Evolutionary conservation across 1,284 basidiomycete species (phyloP), one percentile per base, ranked within the genome.

Genomic region (Agroathelia rolfsii): DNA sequence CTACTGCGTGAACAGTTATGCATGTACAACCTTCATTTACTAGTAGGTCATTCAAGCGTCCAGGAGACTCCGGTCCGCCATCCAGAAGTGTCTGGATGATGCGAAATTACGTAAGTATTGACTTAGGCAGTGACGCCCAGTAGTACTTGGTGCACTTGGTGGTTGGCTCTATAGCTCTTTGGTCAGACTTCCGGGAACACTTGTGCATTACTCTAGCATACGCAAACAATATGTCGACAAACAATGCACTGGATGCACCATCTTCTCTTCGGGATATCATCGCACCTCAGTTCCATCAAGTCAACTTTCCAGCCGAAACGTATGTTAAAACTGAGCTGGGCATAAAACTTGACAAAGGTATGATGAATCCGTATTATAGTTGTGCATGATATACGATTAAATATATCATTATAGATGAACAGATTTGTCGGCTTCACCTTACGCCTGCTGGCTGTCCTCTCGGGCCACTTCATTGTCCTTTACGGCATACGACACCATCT

Each of bases 321-420:
- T 88, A 77, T 53, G 69, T 94, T 46, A 97, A 97, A 58, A 64
- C 69, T 29, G 80, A 92, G 32, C 72, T 92, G 20, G 74, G 76
- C 12, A 59, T 96, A 52, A 94, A 93, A 57, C 78, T 98, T 30
- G 94, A 97, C 62, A 84, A 87, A 65, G 90, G 90, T 81, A 39
- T 40, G 59, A 59, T 39, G n/a, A n/a, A n/a, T n/a, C n/a, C n/a
- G 1, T 19, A 16, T 27, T 30, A 36, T 8, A 35, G n/a, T 24
- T 15, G 35, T 24, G 14, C 31, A 25, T 40, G 43, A 21, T 34
- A 27, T 13, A 32, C 39, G 23, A 39, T 28, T 14, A 24, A 25
- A 35, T 36, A 30, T 30, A 30, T n/a, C 25, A 27, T 24, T 40
- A 8, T 46, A 89, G 90, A 95, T 58, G 78, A 86, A 43, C 87